Base-by-base conservation (phyloP, 148 eudicot genomes). In the Persicaria maculosa region DNA sequence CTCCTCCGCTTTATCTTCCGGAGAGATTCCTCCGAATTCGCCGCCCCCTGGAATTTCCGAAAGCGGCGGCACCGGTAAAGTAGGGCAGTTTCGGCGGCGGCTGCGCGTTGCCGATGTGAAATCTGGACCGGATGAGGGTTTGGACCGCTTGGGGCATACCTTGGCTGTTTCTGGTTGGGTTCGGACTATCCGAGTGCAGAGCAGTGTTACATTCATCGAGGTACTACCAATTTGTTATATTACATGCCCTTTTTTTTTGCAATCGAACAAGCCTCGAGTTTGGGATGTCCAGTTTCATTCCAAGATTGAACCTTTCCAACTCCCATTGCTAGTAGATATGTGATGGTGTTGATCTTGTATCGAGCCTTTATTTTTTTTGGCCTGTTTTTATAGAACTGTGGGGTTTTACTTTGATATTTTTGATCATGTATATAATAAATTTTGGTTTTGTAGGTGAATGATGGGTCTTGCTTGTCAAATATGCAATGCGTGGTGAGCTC, bases 401-500 rank as follows among this genome's bases (percentile, higher is more conserved):
- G 9, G 25, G 43, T 59, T 10, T 59, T 59, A 7, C 16, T 64
- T 12, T 64, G 68, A 64, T 64, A 9, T 55, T 71, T 47, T n/a
- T 9, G 54, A 5, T 14, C 59, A 31, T 50, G 19, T 72, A 9
- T 50, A 54, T 52, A 10, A 22, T 53, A 1, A 16, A 68, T 40
- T 59, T 77, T 73, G 65, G 20, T 59, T 68, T 54, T 48, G 22
- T 57, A 93, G 98, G 89, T 95, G 53, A 95, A 92, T 83, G 97
- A 95, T 81, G 98, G 98, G 31, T 95, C 98, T 0, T 95, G 98
- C 75, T 87, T 95, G 43, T 92, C 98, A 44, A 95, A 90, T 85
- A 95, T 95, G 92, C 98, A 95, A 86, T 95, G 98, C 81, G 98
- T 95, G 76, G 80, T 95, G 84, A 81, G 78, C 71, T 82, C 96